phyloP scores from a whole-genome alignment of 257 asterid genomes.

The Gynochthodes officinalis region DNA sequence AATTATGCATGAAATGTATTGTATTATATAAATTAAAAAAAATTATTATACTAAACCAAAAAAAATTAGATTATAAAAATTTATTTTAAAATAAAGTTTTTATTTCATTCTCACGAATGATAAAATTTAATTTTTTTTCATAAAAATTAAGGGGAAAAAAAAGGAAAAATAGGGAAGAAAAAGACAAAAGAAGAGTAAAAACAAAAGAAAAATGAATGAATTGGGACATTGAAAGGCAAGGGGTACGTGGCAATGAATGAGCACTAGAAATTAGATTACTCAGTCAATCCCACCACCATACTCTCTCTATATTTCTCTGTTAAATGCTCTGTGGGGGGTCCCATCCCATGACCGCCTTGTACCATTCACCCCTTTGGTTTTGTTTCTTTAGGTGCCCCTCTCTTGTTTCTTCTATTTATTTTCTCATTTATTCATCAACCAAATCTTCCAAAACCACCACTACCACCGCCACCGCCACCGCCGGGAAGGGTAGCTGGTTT shows the following conservation, averaged over 20 bases:
- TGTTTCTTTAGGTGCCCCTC: slow-evolving; percentile 6
- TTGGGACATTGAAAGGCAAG: slow-evolving; percentile 30
- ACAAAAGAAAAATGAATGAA: slow-evolving; percentile 12
- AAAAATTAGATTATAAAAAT: no score
- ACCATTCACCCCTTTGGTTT: neutral
- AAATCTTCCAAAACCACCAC: neutral
- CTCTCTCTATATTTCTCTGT: slow-evolving; percentile 16
- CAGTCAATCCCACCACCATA: slow-evolving; percentile 23
- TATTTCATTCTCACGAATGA: no score
- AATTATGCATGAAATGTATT: no score
- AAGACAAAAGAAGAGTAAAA: slow-evolving; percentile 15
- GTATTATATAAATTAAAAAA: no score
- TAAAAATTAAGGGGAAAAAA: no score
- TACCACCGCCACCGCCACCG: slow-evolving; percentile 15
- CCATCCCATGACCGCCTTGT: slow-evolving; percentile 1
- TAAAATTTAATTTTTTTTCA: no score
- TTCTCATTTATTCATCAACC: slow-evolving; percentile 1
- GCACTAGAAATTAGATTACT: slow-evolving; percentile 37
- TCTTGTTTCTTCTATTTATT: slow-evolving; percentile 18
- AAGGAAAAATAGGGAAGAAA: neutral
- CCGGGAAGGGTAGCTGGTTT: no score
- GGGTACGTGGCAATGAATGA: slow-evolving; percentile 64
- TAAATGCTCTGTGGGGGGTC: slow-evolving; percentile 12
- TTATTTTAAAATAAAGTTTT: no score
- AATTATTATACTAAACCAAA: no score